Evolutionary conservation across 441 rosid genomes (phyloP), one percentile per base, ranked within the genome.

Genomic region (Populus trichocarpa): DNA sequence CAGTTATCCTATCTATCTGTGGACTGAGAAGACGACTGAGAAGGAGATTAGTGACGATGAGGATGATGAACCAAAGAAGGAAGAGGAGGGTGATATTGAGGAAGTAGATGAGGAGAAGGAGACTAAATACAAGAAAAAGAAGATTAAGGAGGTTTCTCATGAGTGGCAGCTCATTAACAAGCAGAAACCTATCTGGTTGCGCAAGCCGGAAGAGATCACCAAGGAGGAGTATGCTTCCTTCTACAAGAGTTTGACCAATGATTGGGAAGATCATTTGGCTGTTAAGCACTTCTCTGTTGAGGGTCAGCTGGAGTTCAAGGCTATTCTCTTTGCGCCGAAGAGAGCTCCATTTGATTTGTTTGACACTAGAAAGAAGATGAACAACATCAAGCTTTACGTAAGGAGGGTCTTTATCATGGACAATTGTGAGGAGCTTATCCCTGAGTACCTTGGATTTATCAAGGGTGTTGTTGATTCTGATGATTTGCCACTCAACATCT

Each of bases 1-100:
- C 73, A 94, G 98, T 83, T 94, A 94, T 70, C 98, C 97, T 0
- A 94, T 94, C 50, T 90, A 90, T 68, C 85, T 94, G 3, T 94
- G 96, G 98, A 88, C 90, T n/a, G 97, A 94, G 91, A 94, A 94
- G 77, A 94, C 97, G 61, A 89, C 91, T 0, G 98, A 94, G 89
- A 94, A 92, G 77, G 97, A 94, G 74, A 89, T 92, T 16, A 90
- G 93, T 1, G 98, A 94, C 20, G 98, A 94, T 7, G 98, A 94
- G 73, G 95, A 91, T 1, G 93, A 91, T 35, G 93, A 88, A 59
- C 79, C 90, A 16, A 89, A 86, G 79, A 87, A 87, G 76, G 91
- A 88, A 13, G 88, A 89, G 81, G 98, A 91, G 77, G 97, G 95
- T 35, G 84, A 84, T 46, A 87, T 90, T 0, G 98, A 92, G 87